These are phyloP conservation scores for Diaporthe amygdali DNA, from an alignment of 2,329 filamentous ascomycete genomes.

Conservation along the genomic window DNA sequence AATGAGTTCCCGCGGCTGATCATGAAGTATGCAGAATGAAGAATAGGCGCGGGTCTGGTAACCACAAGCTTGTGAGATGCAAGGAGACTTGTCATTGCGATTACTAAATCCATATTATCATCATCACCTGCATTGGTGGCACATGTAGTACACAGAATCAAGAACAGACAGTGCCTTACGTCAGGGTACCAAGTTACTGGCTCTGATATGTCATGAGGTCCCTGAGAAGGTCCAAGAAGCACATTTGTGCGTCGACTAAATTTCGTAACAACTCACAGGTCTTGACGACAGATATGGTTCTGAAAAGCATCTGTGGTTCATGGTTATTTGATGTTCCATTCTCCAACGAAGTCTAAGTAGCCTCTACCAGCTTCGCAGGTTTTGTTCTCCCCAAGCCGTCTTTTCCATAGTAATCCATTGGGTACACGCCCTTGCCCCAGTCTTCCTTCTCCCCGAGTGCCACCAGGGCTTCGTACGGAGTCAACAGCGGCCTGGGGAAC, in stretches of 20 bases:
- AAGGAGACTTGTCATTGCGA: no score
- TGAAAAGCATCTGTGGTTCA: neutral
- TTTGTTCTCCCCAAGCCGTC: slow-evolving; percentile 87
- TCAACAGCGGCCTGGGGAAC: slow-evolving; percentile 85
- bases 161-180: no score
- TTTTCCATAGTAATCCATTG: slow-evolving; percentile 97
- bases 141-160: no score
- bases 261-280: neutral
- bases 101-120: no score
- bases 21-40: neutral
- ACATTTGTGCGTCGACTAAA: neutral
- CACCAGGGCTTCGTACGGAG: slow-evolving; percentile 93
- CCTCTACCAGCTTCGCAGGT: slow-evolving; percentile 33
- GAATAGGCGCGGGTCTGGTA: neutral
- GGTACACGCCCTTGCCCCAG: slow-evolving; percentile 80
- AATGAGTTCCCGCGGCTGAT: neutral
- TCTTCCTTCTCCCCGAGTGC: slow-evolving; percentile 81
- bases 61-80: neutral
- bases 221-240: neutral
- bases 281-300: no score
- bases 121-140: no score
- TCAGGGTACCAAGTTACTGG: no score
- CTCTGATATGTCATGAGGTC: no score
- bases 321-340: neutral
- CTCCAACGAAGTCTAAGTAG: neutral